Evolutionary conservation across 768 basidiomycete species (phyloP), one percentile per base, ranked within the genome.

Genomic region (Dendrothele bispora): DNA sequence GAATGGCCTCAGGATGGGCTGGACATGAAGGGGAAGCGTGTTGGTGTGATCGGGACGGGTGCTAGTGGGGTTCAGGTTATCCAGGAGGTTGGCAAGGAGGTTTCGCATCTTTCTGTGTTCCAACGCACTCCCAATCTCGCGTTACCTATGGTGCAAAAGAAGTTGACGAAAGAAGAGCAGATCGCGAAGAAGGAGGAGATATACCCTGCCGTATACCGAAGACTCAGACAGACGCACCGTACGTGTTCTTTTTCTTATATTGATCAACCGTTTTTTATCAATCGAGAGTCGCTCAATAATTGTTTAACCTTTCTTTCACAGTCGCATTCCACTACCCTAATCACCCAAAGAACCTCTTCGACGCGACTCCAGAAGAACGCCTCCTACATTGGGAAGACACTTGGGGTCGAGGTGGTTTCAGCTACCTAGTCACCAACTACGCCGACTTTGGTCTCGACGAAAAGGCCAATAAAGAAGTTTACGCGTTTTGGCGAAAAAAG

Each of bases 111-210:
- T 29, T 60, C 60, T 7, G 60, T 62, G n/a, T 64, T 60, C 54
- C 63, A 62, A 47, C 61, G 63, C 7, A 60, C 61, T 5, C 57
- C 60, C 0, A 59, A 58, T n/a, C 40, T 60, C 15, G 55, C 61
- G 1, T 20, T 63, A 18, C 57, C 60, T 1, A 55, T 63, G 60
- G 20, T 25, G 4, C 56, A 62, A 37, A 37, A 40, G 14, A 42
- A 47, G 30, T 15, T 59, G 4, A 47, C 46, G 25, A 40, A 12
- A n/a, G 52, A 39, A 18, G 43, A 37, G 17, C 57, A 57, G 32
- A 26, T 38, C 25, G 45, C 12, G 21, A 29, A 54, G 8, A 47
- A 41, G 40, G 53, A 52, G 54, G 56, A 58, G 43, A 21, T 56
- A 15, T 53, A 57, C 18, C 57, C 57, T 1, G 39, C 48, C 14